phyloP scores from a whole-genome alignment of 169 alveolate genomes.

The Cryptosporidium ubiquitum region DNA sequence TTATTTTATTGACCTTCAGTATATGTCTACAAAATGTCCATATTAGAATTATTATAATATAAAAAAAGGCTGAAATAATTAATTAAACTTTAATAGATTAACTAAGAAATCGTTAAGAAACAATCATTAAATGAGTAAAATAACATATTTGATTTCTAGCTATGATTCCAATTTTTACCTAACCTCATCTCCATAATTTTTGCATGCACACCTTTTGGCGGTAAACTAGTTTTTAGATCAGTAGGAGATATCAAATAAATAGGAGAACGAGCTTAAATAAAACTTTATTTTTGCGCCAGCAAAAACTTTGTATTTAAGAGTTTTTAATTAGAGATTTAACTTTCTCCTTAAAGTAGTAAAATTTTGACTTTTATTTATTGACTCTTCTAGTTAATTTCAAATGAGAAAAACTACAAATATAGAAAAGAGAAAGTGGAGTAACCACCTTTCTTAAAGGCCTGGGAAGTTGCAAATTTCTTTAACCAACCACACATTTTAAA shows the following conservation, averaged over 20 bases:
- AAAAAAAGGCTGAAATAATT: neutral
- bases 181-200: neutral
- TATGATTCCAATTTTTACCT: neutral
- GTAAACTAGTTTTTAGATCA: neutral
- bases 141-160: neutral
- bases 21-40: slow-evolving; percentile 59
- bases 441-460: neutral
- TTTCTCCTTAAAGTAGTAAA: no score
- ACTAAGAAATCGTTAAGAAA: no score
- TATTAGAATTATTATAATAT: neutral
- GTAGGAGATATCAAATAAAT: neutral
- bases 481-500: no score
- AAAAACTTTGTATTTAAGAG: no score
- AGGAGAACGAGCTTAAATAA: neutral
- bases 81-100: neutral
- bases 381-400: neutral
- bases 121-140: neutral
- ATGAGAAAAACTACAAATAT: neutral
- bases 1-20: slow-evolving; percentile 17
- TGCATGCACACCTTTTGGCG: slow-evolving; percentile 14
- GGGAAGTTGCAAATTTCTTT: no score
- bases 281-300: neutral
- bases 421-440: neutral
- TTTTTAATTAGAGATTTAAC: neutral
- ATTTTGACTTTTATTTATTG: no score